These are phyloP conservation scores for Neonectria sp. DNA, from an alignment of 2,329 filamentous ascomycete species.

Conservation along the genomic window DNA sequence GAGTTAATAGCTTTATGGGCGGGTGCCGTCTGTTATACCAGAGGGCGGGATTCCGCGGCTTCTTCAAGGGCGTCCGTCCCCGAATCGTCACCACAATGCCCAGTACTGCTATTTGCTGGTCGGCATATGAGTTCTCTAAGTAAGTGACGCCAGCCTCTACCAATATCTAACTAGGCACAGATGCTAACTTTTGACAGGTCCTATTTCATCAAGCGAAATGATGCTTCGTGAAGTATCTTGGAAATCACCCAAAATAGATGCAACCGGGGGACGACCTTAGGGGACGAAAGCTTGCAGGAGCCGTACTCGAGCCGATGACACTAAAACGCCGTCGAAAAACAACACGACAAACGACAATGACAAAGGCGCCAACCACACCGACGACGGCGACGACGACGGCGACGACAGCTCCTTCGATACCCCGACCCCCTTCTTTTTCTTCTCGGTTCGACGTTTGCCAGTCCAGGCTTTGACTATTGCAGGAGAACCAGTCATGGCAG, in stretches of 20 bases:
- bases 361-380: conserved; percentile 13
- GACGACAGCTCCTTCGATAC: conserved; percentile 30
- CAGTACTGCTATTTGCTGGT: conserved; percentile 99
- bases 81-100: conserved; percentile 97
- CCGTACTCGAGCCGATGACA: conserved; percentile 27
- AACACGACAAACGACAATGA: conserved; percentile 25
- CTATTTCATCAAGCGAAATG: conserved; percentile 72
- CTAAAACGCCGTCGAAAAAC: conserved; percentile 19
- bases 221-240: conserved; percentile 51
- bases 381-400: conserved; percentile 16
- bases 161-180: not conserved
- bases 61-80: conserved; percentile 93
- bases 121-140: conserved; percentile 79
- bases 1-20: conserved; percentile 85
- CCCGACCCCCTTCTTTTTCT: conserved; percentile 27
- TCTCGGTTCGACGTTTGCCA: conserved; percentile 36
- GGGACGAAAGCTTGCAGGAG: conserved; percentile 23
- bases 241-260: conserved; percentile 17
- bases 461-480: conserved; percentile 7
- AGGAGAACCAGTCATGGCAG: not conserved
- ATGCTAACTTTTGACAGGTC: conserved; percentile 58
- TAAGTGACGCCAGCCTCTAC: conserved; percentile 55
- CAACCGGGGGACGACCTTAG: conserved; percentile 19
- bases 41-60: conserved; percentile 87
- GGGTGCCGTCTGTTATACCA: conserved; percentile 87